Evolutionary conservation across 208 protist species (phyloP).

Genomic region (Leishmania tropica): DNA sequence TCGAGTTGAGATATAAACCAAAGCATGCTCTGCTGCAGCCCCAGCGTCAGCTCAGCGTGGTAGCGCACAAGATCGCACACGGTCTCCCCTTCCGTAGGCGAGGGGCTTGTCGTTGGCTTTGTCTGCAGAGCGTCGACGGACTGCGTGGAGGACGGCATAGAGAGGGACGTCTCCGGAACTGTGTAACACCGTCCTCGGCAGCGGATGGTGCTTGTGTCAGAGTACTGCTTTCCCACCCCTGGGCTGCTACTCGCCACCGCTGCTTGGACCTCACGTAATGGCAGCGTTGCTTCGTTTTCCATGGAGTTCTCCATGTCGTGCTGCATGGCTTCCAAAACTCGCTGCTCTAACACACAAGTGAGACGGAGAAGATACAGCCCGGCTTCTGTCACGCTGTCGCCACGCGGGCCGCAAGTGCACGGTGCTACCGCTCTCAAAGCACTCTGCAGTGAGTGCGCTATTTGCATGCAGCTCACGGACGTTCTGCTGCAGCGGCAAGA

Average conservation of each 20-base stretch:
- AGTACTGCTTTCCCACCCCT: not conserved
- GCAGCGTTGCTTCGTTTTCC: too few species aligned
- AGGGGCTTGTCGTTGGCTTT: not conserved
- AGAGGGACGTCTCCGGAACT: conserved; percentile 2
- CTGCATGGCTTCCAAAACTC: conserved; percentile 19
- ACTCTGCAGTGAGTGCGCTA: conserved; percentile 8
- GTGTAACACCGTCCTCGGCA: conserved; percentile 25
- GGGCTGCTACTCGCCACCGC: not conserved
- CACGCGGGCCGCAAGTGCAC: not conserved
- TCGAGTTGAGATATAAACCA: conserved; percentile 25
- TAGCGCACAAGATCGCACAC: conserved; percentile 6
- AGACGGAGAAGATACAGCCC: conserved; percentile 39
- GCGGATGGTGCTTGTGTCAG: conserved; percentile 12
- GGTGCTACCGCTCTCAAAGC: conserved; percentile 4
- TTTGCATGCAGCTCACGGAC: not conserved
- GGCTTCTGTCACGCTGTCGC: conserved; percentile 22
- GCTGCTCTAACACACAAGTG: conserved; percentile 35
- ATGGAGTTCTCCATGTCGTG: not conserved
- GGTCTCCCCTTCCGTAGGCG: not conserved
- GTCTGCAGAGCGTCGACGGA: not conserved
- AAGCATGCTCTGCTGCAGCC: conserved; percentile 39
- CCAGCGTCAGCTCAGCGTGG: conserved; percentile 37
- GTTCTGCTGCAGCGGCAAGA: not conserved
- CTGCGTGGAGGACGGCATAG: not conserved
- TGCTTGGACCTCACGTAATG: not conserved